phyloP scores from a whole-genome alignment of 2,329 filamentous ascomycete species.

The Raffaelea deltoideospora region DNA sequence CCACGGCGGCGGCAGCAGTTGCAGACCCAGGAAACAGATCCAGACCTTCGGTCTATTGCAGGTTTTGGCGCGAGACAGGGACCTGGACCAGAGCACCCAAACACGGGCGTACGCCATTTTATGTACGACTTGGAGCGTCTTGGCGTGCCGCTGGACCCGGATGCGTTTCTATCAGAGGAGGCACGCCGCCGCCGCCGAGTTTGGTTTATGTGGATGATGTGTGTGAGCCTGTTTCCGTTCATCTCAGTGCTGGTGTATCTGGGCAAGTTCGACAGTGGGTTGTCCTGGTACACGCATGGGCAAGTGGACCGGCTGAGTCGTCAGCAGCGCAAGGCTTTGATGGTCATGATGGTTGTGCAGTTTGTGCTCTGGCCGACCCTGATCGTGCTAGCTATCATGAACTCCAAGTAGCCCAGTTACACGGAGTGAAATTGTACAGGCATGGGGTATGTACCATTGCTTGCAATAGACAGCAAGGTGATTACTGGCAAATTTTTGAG shows the following conservation, averaged over 20 bases:
- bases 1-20: slow-evolving; percentile 4
- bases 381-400: slow-evolving; percentile 8
- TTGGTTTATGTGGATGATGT: slow-evolving; percentile 24
- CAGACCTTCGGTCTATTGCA: slow-evolving; percentile 8
- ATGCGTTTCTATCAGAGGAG: slow-evolving; percentile 14
- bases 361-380: slow-evolving; percentile 10
- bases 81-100: too few relatives aligned
- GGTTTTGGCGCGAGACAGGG: too few relatives aligned
- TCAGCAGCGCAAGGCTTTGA: slow-evolving; percentile 20
- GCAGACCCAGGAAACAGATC: slow-evolving; percentile 5
- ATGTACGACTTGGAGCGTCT: slow-evolving; percentile 5
- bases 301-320: slow-evolving; percentile 24
- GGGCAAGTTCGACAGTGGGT: slow-evolving; percentile 27
- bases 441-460: too few relatives aligned
- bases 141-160: slow-evolving; percentile 10
- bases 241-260: slow-evolving; percentile 27
- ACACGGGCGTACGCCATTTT: too few relatives aligned
- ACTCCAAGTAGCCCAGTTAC: too few relatives aligned
- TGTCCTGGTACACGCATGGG: slow-evolving; percentile 34
- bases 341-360: slow-evolving; percentile 16
- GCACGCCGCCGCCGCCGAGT: slow-evolving; percentile 16
- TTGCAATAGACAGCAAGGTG: too few relatives aligned
- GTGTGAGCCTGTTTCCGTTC: slow-evolving; percentile 29
- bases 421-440: too few relatives aligned
- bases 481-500: too few relatives aligned